Base-by-base conservation (phyloP, 164 flowering plant species). In the Brasenia schreberi region DNA sequence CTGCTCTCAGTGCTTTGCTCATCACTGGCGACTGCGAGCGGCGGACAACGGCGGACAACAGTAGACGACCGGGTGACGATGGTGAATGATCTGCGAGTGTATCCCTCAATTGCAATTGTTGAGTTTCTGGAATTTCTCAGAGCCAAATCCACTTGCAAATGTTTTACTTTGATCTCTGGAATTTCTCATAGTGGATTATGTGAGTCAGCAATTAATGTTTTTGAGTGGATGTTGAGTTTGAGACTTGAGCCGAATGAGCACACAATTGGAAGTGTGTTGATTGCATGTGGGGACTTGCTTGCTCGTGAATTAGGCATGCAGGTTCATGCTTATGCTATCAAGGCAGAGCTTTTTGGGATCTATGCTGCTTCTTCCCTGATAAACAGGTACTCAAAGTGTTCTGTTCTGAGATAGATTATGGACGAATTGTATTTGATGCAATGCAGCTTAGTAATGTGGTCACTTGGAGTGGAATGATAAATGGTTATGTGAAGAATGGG, bases 141-240 rank as follows among this genome's bases (percentile, higher is more conserved):
- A n/a, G n/a, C n/a, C n/a, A n/a, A n/a, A n/a, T n/a, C n/a, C n/a
- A n/a, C n/a, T n/a, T n/a, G n/a, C n/a, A n/a, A n/a, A n/a, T n/a
- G n/a, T n/a, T n/a, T n/a, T n/a, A 67, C 74, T 44, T 56, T 71
- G 74, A 71, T 71, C 64, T 49, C 64, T n/a, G 71, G 75, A 27
- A 63, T 59, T 43, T 60, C 53, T 45, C 68, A 62, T 67, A 72
- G 60, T 19, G 23, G 19, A 45, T 27, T 68, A 6, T 10, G 45
- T 49, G 70, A 65, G 61, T 7, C 53, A 18, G 75, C 75, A 6
- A 19, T 64, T 44, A 39, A 66, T 39, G 18, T 60, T 63, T 68
- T 68, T 45, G 18, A 59, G 33, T 16, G 14, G 60, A 72, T 72
- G 75, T 18, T 45, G n/a, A 43, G 42, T 17, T 59, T 61, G 56